Evolutionary conservation across 2,329 filamentous ascomycete species (phyloP).

Genomic region (Blumeriella jaapii): DNA sequence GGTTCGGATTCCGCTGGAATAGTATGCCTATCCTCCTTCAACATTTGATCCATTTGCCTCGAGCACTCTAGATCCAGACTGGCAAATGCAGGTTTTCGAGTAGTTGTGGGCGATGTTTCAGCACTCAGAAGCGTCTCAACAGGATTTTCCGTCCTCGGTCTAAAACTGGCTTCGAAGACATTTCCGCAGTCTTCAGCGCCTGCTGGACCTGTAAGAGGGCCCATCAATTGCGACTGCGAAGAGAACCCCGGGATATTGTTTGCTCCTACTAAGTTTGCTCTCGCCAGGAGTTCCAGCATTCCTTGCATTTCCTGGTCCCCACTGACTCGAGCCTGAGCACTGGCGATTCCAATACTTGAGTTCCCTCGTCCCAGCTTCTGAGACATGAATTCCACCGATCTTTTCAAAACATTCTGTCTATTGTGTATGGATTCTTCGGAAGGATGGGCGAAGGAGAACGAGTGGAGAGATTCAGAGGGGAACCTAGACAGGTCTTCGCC

Average conservation of each 20-base stretch:
- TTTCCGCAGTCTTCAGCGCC: constrained; percentile 57
- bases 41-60: constrained; percentile 15
- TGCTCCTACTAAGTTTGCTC: constrained; percentile 65
- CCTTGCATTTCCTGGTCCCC: constrained; percentile 81
- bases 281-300: constrained; percentile 79
- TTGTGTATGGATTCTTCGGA: constrained; percentile 86
- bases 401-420: constrained; percentile 83
- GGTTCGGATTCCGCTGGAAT: constrained; percentile 31
- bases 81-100: constrained; percentile 10
- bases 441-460: constrained; percentile 94
- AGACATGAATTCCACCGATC: constrained; percentile 86
- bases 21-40: constrained; percentile 13
- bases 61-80: constrained; percentile 10
- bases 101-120: constrained; percentile 16
- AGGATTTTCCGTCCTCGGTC: constrained; percentile 40
- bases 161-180: constrained; percentile 75
- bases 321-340: constrained; percentile 68
- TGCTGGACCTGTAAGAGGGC: constrained; percentile 72
- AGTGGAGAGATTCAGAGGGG: constrained; percentile 90
- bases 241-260: constrained; percentile 45
- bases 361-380: constrained; percentile 72
- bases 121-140: constrained; percentile 34
- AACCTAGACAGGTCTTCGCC: constrained; percentile 86
- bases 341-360: constrained; percentile 63
- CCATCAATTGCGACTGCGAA: constrained; percentile 35